Evolutionary conservation across 2,329 filamentous ascomycete genomes (phyloP).

Genomic region (Colletotrichum caudatum): DNA sequence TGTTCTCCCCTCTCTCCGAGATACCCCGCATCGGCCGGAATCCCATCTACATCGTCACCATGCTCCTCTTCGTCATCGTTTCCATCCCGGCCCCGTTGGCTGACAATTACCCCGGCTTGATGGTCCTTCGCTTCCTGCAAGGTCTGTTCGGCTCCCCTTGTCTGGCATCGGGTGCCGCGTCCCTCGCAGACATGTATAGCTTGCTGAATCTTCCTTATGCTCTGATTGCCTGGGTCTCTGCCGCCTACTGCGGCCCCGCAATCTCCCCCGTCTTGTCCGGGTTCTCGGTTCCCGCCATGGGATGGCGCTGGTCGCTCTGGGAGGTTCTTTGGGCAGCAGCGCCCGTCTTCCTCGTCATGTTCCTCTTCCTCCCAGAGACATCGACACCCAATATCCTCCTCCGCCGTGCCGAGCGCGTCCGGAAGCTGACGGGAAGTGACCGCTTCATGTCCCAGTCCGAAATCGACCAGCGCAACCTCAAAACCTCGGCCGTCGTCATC

Average conservation of each 20-base stretch:
- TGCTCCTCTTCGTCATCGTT: slow-evolving; percentile 76
- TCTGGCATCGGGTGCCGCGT: slow-evolving; percentile 69
- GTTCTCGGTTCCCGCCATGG: slow-evolving; percentile 67
- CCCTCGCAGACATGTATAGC: slow-evolving; percentile 66
- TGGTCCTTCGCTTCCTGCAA: slow-evolving; percentile 73
- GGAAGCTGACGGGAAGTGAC: slow-evolving; percentile 68
- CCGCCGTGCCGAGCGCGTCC: slow-evolving; percentile 70
- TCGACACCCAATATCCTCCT: slow-evolving; percentile 69
- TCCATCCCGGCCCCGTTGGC: slow-evolving; percentile 73
- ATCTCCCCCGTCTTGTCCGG: slow-evolving; percentile 71
- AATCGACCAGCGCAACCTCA: slow-evolving; percentile 70
- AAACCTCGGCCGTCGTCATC: slow-evolving; percentile 58
- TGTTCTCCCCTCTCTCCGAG: slow-evolving; percentile 76
- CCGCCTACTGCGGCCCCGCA: slow-evolving; percentile 54
- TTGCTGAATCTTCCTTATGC: slow-evolving; percentile 68
- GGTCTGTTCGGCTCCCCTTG: slow-evolving; percentile 76
- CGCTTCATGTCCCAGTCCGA: slow-evolving; percentile 72
- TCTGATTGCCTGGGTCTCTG: slow-evolving; percentile 67
- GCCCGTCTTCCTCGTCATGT: slow-evolving; percentile 70
- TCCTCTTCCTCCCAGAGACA: slow-evolving; percentile 75
- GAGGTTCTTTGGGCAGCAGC: slow-evolving; percentile 72
- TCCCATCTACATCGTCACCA: slow-evolving; percentile 74
- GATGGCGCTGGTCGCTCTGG: slow-evolving; percentile 75
- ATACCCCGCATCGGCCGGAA: slow-evolving; percentile 76
- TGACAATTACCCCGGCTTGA: slow-evolving; percentile 71